Evolutionary conservation across 148 eudicot genomes (phyloP).

Genomic region (Cornus florida): DNA sequence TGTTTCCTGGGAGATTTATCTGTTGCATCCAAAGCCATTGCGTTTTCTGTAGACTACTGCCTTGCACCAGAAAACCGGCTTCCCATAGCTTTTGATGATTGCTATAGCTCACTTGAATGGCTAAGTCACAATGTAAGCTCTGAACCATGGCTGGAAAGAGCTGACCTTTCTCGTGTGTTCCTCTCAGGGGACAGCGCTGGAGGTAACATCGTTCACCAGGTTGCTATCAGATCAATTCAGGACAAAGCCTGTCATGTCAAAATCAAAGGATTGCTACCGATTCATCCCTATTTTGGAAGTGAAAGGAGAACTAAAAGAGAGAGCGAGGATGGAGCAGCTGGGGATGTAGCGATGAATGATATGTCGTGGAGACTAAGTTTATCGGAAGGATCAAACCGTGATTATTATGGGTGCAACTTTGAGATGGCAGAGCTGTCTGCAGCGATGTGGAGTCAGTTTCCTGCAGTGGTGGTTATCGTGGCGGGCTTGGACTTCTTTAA

Average conservation of each 20-base stretch:
- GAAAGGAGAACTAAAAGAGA: constrained; percentile 57
- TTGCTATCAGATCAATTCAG: constrained; percentile 35
- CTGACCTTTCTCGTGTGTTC: constrained; percentile 51
- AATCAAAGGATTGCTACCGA: constrained; percentile 49
- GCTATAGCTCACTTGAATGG: constrained; percentile 61
- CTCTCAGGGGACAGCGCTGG: constrained; percentile 87
- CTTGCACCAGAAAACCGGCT: constrained; percentile 83
- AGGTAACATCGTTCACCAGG: constrained; percentile 72
- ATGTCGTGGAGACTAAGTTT: constrained; percentile 77
- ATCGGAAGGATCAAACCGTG: constrained; percentile 57
- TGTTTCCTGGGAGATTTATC: constrained; percentile 59
- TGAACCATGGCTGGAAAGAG: constrained; percentile 50
- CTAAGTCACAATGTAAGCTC: constrained; percentile 15
- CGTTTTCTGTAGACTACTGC: constrained; percentile 71
- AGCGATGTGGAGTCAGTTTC: constrained; percentile 54
- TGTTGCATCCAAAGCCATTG: constrained; percentile 27
- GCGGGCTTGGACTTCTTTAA: constrained; percentile 66
- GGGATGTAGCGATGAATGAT: constrained; percentile 60
- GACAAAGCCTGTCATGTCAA: constrained; percentile 4
- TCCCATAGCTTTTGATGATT: constrained; percentile 66
- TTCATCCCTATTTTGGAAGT: constrained; percentile 84
- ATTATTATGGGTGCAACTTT: constrained; percentile 66
- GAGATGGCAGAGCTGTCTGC: constrained; percentile 30
- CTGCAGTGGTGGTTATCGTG: constrained; percentile 50
- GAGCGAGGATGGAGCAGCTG: constrained; percentile 22